A percentile compares a stretch with the other conserved stretches of the same genome.
Conservation (phyloP, 1,284 basidiomycete genomes). For the Pseudozyma hubeiensis region DNA sequence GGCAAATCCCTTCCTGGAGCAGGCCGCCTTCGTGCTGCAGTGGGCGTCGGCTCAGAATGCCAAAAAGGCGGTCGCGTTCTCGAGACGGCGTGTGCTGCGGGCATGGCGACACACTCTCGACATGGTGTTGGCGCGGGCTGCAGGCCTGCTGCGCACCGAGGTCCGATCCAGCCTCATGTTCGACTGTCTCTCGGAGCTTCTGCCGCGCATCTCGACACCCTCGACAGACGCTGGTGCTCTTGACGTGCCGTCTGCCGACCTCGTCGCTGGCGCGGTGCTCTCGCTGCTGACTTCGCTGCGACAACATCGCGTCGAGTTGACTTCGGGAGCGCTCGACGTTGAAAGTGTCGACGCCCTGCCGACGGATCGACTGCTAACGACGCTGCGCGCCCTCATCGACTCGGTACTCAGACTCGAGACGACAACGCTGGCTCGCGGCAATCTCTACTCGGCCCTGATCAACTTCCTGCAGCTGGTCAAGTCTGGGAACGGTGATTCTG, state of each 20-base stretch:
- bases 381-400: constrained; percentile 82
- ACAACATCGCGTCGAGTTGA: constrained; percentile 50
- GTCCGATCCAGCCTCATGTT: constrained; percentile 57
- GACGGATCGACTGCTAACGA: constrained; percentile 78
- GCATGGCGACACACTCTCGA: constrained; percentile 65
- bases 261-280: constrained; percentile 84
- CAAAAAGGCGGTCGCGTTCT: constrained; percentile 54
- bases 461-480: constrained; percentile 82
- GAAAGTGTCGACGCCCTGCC: constrained; percentile 49
- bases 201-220: constrained; percentile 57
- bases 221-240: constrained; percentile 46
- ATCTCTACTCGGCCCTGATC: constrained; percentile 89
- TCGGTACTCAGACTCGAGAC: constrained; percentile 82
- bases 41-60: constrained; percentile 64
- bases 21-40: constrained; percentile 56
- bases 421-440: constrained; percentile 91
- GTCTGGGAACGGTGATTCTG: constrained; percentile 23
- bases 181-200: constrained; percentile 59
- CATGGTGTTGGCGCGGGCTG: constrained; percentile 57
- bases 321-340: constrained; percentile 58
- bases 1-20: constrained; percentile 56
- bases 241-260: constrained; percentile 79
- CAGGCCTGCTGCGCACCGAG: constrained; percentile 57
- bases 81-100: constrained; percentile 54
- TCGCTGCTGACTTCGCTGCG: constrained; percentile 83